A percentile compares a stretch with the other conserved stretches of the same genome.
Evolutionary conservation across 352 stramenopile species (phyloP).

Genomic region (Phytopythium aichiense): DNA sequence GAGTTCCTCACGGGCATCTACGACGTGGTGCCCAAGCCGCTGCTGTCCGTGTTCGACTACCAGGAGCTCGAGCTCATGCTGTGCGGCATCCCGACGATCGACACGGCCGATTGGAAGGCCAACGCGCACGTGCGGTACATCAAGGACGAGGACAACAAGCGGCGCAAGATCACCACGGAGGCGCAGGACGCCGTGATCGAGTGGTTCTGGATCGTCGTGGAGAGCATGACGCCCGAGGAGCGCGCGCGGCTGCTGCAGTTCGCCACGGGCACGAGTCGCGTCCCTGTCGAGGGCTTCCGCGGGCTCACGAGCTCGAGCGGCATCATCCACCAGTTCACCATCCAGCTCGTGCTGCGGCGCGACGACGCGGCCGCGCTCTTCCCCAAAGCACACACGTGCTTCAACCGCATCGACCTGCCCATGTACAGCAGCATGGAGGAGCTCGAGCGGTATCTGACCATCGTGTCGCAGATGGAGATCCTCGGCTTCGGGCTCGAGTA

Average conservation of each 20-base stretch:
- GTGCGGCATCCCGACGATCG: conserved; percentile 67
- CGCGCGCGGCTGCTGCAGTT: conserved; percentile 74
- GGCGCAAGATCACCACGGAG: conserved; percentile 25
- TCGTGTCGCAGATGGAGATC: conserved; percentile 68
- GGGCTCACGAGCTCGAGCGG: conserved; percentile 74
- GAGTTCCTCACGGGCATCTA: conserved; percentile 70
- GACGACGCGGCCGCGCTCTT: conserved; percentile 43
- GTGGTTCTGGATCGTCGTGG: conserved; percentile 75
- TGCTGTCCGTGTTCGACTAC: conserved; percentile 75
- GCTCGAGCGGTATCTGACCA: conserved; percentile 70
- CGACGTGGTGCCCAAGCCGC: conserved; percentile 60
- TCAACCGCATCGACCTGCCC: conserved; percentile 78
- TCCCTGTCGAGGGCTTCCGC: conserved; percentile 79
- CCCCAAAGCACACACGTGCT: conserved; percentile 81
- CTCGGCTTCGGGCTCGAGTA: conserved; percentile 46
- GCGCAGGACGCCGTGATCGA: conserved; percentile 45
- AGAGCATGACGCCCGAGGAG: conserved; percentile 56
- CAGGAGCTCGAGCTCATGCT: conserved; percentile 78
- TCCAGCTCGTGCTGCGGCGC: conserved; percentile 57
- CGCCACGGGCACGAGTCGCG: conserved; percentile 66
- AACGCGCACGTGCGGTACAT: conserved; percentile 68
- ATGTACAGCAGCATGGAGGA: conserved; percentile 64
- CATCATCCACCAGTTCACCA: conserved; percentile 78
- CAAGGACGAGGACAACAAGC: conserved; percentile 34
- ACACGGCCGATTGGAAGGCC: conserved; percentile 55